phyloP scores from a whole-genome alignment of 805 yeast genomes.

The Kurtzmaniella cleridarum region DNA sequence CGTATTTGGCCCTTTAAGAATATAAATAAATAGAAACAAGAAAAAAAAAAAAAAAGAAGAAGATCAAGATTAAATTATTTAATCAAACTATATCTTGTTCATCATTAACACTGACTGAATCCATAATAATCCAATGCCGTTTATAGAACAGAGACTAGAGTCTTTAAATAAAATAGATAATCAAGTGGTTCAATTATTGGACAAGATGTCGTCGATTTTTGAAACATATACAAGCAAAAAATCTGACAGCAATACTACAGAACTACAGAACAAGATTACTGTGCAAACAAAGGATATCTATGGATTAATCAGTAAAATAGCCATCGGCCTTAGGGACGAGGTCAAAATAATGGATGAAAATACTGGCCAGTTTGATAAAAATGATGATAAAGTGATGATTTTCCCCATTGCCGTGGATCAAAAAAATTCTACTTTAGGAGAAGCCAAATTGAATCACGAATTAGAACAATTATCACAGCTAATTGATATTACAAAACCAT shows the following conservation, averaged over 20 bases:
- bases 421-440: constrained; percentile 65
- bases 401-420: constrained; percentile 66
- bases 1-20: not conserved
- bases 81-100: not conserved
- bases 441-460: constrained; percentile 49
- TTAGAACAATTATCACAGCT: constrained; percentile 14
- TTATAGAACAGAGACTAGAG: constrained; percentile 48
- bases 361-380: constrained; percentile 42
- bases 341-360: constrained; percentile 59
- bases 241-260: constrained; percentile 15
- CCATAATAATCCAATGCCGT: constrained; percentile 6
- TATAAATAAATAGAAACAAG: too few relatives aligned
- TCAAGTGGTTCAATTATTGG: constrained; percentile 47
- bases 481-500: constrained; percentile 10
- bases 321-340: constrained; percentile 59
- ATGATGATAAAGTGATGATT: constrained; percentile 44
- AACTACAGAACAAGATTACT: constrained; percentile 35
- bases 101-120: not conserved
- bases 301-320: constrained; percentile 49
- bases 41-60: too few relatives aligned
- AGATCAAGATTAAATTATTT: too few relatives aligned
- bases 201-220: constrained; percentile 43
- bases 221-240: constrained; percentile 32
- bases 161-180: constrained; percentile 48
- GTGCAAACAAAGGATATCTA: constrained; percentile 45